Percentiles rank a stretch among this genome's conserved stretches.
Conservation (phyloP, 768 basidiomycete genomes). For the Termitomyces sp. region DNA sequence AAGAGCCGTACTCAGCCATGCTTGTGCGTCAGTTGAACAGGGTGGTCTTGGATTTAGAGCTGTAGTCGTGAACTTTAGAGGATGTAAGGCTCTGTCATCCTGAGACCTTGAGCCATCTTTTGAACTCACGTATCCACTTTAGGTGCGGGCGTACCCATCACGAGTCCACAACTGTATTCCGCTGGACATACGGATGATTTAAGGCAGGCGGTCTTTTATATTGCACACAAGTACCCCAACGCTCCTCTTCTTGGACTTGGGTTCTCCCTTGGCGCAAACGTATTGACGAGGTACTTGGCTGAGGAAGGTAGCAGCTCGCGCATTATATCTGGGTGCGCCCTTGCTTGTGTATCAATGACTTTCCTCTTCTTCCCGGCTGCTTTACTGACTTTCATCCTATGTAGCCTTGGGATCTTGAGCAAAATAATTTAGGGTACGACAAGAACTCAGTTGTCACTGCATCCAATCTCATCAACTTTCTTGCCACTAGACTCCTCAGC, state of each 20-base stretch:
- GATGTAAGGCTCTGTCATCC: conserved; percentile 51
- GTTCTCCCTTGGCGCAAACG: conserved; percentile 92
- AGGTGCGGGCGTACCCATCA: conserved; percentile 86
- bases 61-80: conserved; percentile 88
- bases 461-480: conserved; percentile 7
- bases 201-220: conserved; percentile 72
- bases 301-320: conserved; percentile 69
- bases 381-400: conserved; percentile 14
- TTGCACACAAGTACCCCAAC: conserved; percentile 64
- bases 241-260: conserved; percentile 85
- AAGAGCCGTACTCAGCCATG: conserved; percentile 70
- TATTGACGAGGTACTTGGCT: conserved; percentile 84
- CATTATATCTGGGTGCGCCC: conserved; percentile 57
- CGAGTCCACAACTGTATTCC: conserved; percentile 78
- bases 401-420: conserved; percentile 50
- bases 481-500: conserved; percentile 40
- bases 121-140: not conserved
- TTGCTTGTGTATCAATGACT: conserved; percentile 62
- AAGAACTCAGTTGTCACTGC: conserved; percentile 1
- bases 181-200: conserved; percentile 90
- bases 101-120: conserved; percentile 11
- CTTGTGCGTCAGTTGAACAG: conserved; percentile 60
- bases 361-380: not conserved
- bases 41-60: conserved; percentile 92
- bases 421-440: conserved; percentile 42